phyloP scores from a whole-genome alignment of 495 filamentous ascomycete genomes.

The Massariosphaeria phaeospora region DNA sequence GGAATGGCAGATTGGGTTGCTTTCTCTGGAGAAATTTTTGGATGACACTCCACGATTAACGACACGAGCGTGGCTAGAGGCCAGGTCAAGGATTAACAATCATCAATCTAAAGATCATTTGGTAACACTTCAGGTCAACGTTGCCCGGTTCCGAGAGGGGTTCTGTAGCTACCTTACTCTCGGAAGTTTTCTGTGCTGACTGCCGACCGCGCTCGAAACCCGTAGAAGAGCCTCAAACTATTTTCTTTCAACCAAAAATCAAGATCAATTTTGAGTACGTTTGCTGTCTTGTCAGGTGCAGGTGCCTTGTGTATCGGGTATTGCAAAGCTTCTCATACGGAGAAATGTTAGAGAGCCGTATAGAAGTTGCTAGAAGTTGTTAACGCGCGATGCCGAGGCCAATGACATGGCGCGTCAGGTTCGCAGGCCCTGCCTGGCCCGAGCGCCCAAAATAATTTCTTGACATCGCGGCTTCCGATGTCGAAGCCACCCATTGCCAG shows the following conservation, averaged over 20 bases:
- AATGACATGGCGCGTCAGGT: slow-evolving; percentile 13
- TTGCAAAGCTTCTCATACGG: no score
- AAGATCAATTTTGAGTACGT: no score
- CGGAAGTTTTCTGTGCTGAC: no score
- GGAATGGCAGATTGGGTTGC: slow-evolving; percentile 2
- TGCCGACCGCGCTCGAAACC: no score
- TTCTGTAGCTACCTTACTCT: no score
- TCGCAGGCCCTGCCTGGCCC: slow-evolving; percentile 1
- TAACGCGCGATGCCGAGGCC: slow-evolving; percentile 9
- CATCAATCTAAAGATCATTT: slow-evolving; percentile 3
- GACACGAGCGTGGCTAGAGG: background rate
- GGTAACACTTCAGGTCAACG: slow-evolving; percentile 1
- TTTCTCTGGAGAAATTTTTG: background rate
- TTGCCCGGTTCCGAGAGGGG: background rate
- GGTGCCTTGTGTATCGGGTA: no score
- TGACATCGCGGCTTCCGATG: background rate
- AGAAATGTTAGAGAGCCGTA: no score
- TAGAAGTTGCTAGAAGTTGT: no score
- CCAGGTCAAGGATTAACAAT: no score
- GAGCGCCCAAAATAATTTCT: slow-evolving; percentile 14
- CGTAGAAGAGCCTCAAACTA: no score
- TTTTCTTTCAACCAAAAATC: no score
- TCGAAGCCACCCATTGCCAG: background rate
- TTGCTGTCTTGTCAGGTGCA: no score
- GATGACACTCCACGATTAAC: background rate